These are phyloP conservation scores for Cocos nucifera DNA, from an alignment of 176 grass and related monocot species.

Conservation along the genomic window DNA sequence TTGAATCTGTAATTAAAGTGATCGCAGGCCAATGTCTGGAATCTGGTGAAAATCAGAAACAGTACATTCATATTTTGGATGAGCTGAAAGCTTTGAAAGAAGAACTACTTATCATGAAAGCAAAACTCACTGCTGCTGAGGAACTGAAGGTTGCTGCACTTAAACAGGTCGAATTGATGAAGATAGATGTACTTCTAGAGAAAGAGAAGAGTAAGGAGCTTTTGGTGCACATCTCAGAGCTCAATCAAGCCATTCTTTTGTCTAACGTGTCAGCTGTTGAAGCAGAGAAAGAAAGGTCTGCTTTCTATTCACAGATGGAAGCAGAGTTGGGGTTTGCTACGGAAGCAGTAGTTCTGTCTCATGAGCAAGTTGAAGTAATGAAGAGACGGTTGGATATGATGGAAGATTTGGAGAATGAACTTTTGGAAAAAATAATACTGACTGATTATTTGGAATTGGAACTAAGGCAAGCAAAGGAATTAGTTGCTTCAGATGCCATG, in stretches of 20 bases:
- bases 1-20: conserved; percentile 1
- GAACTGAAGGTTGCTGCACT: conserved; percentile 10
- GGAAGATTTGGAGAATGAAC: conserved; percentile 24
- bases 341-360: background rate
- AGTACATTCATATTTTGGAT: background rate
- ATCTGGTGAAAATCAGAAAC: background rate
- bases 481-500: background rate
- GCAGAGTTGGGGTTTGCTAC: conserved; percentile 4
- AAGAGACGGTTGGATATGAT: conserved; percentile 12
- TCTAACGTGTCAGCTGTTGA: conserved; percentile 24
- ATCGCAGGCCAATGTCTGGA: background rate
- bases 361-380: conserved; percentile 13
- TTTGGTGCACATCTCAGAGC: conserved; percentile 14
- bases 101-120: conserved; percentile 14
- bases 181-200: conserved; percentile 10
- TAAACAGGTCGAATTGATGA: conserved; percentile 20
- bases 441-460: conserved; percentile 21
- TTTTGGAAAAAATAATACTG: conserved; percentile 32
- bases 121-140: conserved; percentile 18
- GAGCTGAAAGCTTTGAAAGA: conserved; percentile 24
- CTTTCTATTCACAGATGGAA: conserved; percentile 29
- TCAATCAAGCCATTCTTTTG: conserved; percentile 25
- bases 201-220: conserved; percentile 15
- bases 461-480: conserved; percentile 23
- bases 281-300: conserved; percentile 39